A percentile compares a stretch with the other conserved stretches of the same genome.
These are phyloP conservation scores for Nemania abortiva DNA, from an alignment of 2,329 filamentous ascomycete species.

Conservation along the genomic window DNA sequence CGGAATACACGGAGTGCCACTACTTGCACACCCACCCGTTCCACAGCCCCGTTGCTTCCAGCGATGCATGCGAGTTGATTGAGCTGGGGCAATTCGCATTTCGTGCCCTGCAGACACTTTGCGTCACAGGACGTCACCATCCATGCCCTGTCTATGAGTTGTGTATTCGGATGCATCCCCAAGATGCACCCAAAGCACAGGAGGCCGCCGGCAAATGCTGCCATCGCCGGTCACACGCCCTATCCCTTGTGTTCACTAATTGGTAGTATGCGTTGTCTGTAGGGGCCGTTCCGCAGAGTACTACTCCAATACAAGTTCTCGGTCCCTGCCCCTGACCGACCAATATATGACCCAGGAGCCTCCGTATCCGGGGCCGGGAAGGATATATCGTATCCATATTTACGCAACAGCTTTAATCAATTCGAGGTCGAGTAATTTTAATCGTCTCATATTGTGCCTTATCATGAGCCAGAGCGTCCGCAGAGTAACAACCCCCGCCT, in stretches of 20 bases:
- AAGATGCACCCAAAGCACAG: constrained; percentile 10
- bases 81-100: constrained; percentile 8
- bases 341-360: constrained; percentile 2
- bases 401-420: background rate
- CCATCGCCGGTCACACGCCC: background rate
- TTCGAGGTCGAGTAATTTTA: background rate
- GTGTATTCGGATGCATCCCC: constrained; percentile 24
- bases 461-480: background rate
- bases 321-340: constrained; percentile 1
- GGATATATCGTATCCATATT: background rate
- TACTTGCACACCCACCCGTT: constrained; percentile 19
- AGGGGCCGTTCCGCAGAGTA: background rate
- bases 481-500: background rate
- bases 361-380: background rate
- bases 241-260: background rate
- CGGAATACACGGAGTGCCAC: constrained; percentile 22
- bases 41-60: constrained; percentile 25
- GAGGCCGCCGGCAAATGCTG: constrained; percentile 15
- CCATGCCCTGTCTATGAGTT: constrained; percentile 18
- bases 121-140: constrained; percentile 35
- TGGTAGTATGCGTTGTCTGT: background rate
- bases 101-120: constrained; percentile 31
- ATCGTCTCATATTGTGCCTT: background rate
- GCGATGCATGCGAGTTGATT: constrained; percentile 23
- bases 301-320: background rate